Base-by-base conservation (phyloP, 2,329 filamentous ascomycete genomes). In the Knoxdaviesia capensis region DNA sequence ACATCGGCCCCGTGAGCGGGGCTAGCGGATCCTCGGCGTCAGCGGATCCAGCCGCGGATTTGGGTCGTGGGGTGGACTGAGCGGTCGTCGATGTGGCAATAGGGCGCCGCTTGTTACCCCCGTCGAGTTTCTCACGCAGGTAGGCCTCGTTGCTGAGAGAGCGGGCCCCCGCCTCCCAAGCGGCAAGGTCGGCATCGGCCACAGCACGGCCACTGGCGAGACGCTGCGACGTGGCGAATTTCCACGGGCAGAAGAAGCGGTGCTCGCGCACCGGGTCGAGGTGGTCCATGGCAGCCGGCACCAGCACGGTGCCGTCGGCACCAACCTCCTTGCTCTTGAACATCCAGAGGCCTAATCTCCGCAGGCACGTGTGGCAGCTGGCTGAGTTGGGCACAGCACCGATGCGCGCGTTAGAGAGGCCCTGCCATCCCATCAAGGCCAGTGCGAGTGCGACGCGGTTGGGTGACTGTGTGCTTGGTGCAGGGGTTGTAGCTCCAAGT, bases 321-420 rank as follows among this genome's bases (percentile, higher is more conserved):
- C 73, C 68, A 31, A 80, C 69, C 51, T 74, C 71, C 57, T 78
- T 86, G 56, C 77, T 78, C 52, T 77, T 80, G 56, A 93, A 96
- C 65, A 98, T 80, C 90, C 90, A 98, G 2, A 98, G 66, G 0
- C 90, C 90, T 0, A 96, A 66, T 1, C 87, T 76, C 45, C 90
- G 77, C 53, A 93, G 81, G 55, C 90, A 98, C 20, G 84, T 82
- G 45, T 79, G 71, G 57, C 90, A 98, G 5, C 76, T 77, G 5
- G 82, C 77, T 10, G 88, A 72, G 46, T 84, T 80, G 36, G 78
- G 74, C 28, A 80, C 72, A 1, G 74, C 59, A 54, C 77, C 57
- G 51, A 75, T 59, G 54, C 66, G 59, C 8, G 60, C 48, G 49
- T 72, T 68, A 6, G 60, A 62, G 3, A 75, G 62, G n/a, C 74